phyloP scores from a whole-genome alignment of 2,329 filamentous ascomycete genomes.

The Cercospora nicotianae region DNA sequence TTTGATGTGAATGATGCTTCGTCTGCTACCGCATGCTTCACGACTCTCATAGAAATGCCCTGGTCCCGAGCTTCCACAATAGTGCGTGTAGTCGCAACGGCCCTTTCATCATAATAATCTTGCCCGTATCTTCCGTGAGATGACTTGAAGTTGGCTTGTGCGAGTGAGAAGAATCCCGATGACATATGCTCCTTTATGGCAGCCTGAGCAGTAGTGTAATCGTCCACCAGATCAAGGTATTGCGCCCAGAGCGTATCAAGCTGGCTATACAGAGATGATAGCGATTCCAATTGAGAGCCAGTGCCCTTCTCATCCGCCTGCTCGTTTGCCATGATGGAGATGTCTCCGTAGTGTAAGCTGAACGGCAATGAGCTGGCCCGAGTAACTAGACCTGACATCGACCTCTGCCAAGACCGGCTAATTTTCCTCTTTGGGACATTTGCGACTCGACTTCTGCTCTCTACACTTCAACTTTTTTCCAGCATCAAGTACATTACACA shows the following conservation, averaged over 20 bases:
- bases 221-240: slow-evolving; percentile 66
- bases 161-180: slow-evolving; percentile 55
- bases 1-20: not conserved
- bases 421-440: slow-evolving; percentile 6
- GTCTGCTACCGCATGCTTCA: not conserved
- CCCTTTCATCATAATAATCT: slow-evolving; percentile 69
- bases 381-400: not conserved
- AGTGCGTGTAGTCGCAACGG: slow-evolving; percentile 16
- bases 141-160: slow-evolving; percentile 72
- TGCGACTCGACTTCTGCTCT: slow-evolving; percentile 11
- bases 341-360: not conserved
- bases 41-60: not conserved
- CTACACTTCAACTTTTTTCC: not conserved
- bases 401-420: not conserved
- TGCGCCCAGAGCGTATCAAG: slow-evolving; percentile 65
- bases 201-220: slow-evolving; percentile 62
- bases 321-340: not conserved
- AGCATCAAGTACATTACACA: not conserved
- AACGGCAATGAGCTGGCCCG: not conserved
- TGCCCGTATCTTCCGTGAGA: slow-evolving; percentile 62
- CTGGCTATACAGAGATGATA: slow-evolving; percentile 37
- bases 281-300: not conserved
- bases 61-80: slow-evolving; percentile 8
- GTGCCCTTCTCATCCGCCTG: not conserved
- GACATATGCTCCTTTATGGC: slow-evolving; percentile 57